Conservation (phyloP, 73 alveolate species). For the Paramecium sexaurelia region DNA sequence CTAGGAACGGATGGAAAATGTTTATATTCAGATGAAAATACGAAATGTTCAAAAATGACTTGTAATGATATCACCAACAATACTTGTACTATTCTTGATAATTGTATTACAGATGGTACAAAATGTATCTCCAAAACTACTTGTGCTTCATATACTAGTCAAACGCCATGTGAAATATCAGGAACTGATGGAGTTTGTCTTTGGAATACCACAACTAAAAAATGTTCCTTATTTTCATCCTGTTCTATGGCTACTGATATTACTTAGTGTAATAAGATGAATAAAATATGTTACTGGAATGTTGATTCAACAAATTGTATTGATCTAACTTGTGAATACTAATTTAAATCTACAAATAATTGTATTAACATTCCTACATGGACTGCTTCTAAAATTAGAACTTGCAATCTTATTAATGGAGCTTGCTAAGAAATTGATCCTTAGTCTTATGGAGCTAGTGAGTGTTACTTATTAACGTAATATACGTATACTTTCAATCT, state of each 20-base stretch:
- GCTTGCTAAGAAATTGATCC: not conserved
- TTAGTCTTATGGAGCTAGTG: not conserved
- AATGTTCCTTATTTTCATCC: not conserved
- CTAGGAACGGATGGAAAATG: constrained; percentile 39
- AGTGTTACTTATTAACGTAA: not conserved
- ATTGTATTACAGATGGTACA: constrained; percentile 40
- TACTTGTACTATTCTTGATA: not conserved
- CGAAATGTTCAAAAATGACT: not conserved
- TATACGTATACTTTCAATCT: not conserved
- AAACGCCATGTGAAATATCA: not conserved
- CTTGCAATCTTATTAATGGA: not conserved
- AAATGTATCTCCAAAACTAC: not conserved
- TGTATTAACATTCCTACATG: not conserved
- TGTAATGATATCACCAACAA: not conserved
- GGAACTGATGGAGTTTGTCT: constrained; percentile 40
- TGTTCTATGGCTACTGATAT: not conserved
- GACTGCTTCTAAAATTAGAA: not conserved
- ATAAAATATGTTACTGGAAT: not conserved
- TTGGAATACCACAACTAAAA: not conserved
- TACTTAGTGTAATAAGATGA: not conserved
- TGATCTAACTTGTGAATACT: not conserved
- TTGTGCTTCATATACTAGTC: not conserved
- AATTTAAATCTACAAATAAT: not conserved
- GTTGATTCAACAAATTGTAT: not conserved
- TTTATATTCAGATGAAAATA: not conserved